Percentiles rank a stretch among this genome's conserved stretches.
Conservation (phyloP, 345 rosid species). For the Aquilaria sinensis region DNA sequence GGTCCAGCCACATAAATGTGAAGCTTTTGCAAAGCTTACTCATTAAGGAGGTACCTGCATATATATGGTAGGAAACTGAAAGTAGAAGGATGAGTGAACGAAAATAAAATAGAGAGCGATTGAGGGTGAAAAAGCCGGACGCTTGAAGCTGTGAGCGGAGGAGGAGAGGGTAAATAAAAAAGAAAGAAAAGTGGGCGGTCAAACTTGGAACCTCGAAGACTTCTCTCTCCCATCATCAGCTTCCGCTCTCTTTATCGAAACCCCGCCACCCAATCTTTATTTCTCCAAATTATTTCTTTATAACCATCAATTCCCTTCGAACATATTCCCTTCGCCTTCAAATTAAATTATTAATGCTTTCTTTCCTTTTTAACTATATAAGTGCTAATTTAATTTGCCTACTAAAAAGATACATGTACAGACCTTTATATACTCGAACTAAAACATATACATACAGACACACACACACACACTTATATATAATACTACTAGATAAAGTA, state of each 20-base stretch:
- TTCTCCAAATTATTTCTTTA: constrained; percentile 13
- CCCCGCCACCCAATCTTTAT: constrained; percentile 16
- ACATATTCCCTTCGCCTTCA: not conserved
- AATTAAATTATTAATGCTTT: not conserved
- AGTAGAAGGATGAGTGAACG: constrained; percentile 7
- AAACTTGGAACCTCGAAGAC: constrained; percentile 54
- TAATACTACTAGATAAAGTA: too few species aligned
- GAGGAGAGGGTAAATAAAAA: constrained; percentile 19
- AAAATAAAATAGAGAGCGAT: constrained; percentile 11
- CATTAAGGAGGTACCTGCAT: too few species aligned
- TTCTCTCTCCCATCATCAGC: constrained; percentile 46
- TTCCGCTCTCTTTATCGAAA: constrained; percentile 38
- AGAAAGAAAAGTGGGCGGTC: constrained; percentile 44
- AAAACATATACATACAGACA: too few species aligned
- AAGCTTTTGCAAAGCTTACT: too few species aligned
- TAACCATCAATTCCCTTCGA: not conserved
- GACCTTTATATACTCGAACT: too few species aligned
- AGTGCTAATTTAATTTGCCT: too few species aligned
- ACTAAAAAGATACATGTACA: too few species aligned
- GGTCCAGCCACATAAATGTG: too few species aligned
- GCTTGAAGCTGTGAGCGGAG: constrained; percentile 13
- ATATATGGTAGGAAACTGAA: too few species aligned
- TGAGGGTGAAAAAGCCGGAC: constrained; percentile 38
- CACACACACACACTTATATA: too few species aligned
- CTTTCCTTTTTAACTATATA: not conserved